These are phyloP conservation scores for Phytophthora aleatoria DNA, from an alignment of 352 stramenopile genomes.

Conservation along the genomic window DNA sequence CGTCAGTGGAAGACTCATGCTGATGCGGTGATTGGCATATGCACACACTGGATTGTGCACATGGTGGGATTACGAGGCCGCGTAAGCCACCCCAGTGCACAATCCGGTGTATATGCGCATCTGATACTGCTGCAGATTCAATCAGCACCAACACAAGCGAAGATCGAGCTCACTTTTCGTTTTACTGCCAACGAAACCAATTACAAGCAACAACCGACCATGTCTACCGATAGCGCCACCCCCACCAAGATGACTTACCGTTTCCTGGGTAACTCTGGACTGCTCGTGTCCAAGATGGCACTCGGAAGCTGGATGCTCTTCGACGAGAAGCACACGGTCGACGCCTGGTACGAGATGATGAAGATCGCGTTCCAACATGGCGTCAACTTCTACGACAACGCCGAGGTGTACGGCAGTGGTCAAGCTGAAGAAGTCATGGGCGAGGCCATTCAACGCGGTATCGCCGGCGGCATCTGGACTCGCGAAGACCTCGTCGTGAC, in stretches of 20 bases:
- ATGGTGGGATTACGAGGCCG: too few species aligned
- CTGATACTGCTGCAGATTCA: too few species aligned
- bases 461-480: conserved; percentile 20
- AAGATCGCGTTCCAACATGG: conserved; percentile 21
- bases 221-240: not conserved
- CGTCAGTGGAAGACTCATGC: too few species aligned
- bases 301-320: conserved; percentile 20
- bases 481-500: conserved; percentile 36
- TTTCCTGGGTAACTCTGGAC: conserved; percentile 22
- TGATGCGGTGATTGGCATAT: too few species aligned
- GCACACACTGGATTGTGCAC: too few species aligned
- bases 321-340: conserved; percentile 16
- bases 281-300: conserved; percentile 25
- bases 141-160: too few species aligned
- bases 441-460: conserved; percentile 12
- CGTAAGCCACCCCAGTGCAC: too few species aligned
- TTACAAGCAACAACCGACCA: conserved; percentile 1
- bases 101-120: too few species aligned
- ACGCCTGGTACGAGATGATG: conserved; percentile 28
- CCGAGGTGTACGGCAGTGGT: conserved; percentile 21
- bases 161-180: conserved; percentile 9
- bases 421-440: conserved; percentile 18
- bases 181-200: not conserved
- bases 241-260: conserved; percentile 23
- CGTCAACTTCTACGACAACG: conserved; percentile 28